Percentiles rank a stretch among this genome's conserved stretches.
These are phyloP conservation scores for Groenewaldozyma tartarivorans DNA, from an alignment of 805 yeast species.

Conservation along the genomic window DNA sequence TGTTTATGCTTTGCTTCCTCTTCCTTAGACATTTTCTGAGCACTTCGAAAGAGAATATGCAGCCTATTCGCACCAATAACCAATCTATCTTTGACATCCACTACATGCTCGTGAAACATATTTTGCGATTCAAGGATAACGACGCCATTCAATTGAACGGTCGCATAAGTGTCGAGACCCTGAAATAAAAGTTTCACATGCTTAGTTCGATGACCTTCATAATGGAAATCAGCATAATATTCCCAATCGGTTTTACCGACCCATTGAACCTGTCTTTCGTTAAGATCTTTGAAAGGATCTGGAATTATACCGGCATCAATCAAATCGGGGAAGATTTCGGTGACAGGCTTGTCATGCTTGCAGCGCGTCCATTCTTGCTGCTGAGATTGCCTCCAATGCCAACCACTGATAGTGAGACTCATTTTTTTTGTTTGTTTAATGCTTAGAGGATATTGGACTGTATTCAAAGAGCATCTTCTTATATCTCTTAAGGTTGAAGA, in stretches of 20 bases:
- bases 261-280: constrained; percentile 41
- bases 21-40: constrained; percentile 28
- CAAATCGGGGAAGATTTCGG: constrained; percentile 37
- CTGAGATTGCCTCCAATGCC: constrained; percentile 15
- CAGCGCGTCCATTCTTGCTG: constrained; percentile 12
- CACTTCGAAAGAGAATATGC: constrained; percentile 10
- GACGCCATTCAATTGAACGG: constrained; percentile 32
- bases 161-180: constrained; percentile 37
- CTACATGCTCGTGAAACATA: constrained; percentile 33
- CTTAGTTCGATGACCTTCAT: not conserved
- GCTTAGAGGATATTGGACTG: too few species aligned
- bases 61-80: constrained; percentile 3
- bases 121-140: constrained; percentile 32
- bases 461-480: not conserved
- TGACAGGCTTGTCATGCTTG: constrained; percentile 11
- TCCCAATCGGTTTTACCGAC: constrained; percentile 43
- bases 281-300: constrained; percentile 37
- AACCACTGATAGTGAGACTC: constrained; percentile 3
- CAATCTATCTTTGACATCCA: constrained; percentile 20
- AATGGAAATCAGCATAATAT: constrained; percentile 25
- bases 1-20: constrained; percentile 27
- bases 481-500: not conserved
- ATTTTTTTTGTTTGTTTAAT: too few species aligned
- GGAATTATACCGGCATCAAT: constrained; percentile 31
- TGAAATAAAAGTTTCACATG: constrained; percentile 29